Percentiles rank a stretch among this genome's conserved stretches.
Conservation (phyloP, 345 rosid genomes). For the Brassica carinata region DNA sequence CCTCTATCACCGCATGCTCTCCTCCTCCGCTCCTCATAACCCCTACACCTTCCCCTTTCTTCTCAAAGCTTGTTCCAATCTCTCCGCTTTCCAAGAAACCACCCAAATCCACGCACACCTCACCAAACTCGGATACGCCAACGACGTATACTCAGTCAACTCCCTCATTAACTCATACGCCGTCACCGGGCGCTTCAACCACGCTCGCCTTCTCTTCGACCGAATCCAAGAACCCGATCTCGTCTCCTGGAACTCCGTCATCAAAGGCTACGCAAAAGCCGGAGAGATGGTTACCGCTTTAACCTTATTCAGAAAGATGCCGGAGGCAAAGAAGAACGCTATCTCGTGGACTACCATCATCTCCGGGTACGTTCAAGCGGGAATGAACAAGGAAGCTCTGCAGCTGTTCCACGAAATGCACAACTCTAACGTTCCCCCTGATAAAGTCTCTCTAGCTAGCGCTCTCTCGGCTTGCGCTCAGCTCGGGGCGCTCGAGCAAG, state of each 20-base stretch:
- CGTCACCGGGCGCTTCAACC: slow-evolving; percentile 37
- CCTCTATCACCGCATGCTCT: slow-evolving; percentile 58
- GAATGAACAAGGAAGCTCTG: slow-evolving; percentile 67
- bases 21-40: slow-evolving; percentile 50
- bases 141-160: slow-evolving; percentile 52
- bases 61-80: slow-evolving; percentile 66
- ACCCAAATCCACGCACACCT: slow-evolving; percentile 61
- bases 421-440: slow-evolving; percentile 57
- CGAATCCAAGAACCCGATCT: slow-evolving; percentile 44
- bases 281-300: slow-evolving; percentile 49
- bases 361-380: slow-evolving; percentile 60
- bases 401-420: slow-evolving; percentile 66
- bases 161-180: slow-evolving; percentile 64
- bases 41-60: slow-evolving; percentile 67
- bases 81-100: slow-evolving; percentile 49
- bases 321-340: slow-evolving; percentile 47
- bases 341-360: slow-evolving; percentile 73
- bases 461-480: slow-evolving; percentile 70
- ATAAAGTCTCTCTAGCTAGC: slow-evolving; percentile 52
- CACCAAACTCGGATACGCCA: slow-evolving; percentile 53
- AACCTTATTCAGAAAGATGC: slow-evolving; percentile 50
- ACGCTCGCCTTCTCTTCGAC: slow-evolving; percentile 53
- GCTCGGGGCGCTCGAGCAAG: slow-evolving; percentile 77
- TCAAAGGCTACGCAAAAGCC: slow-evolving; percentile 54
- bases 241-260: slow-evolving; percentile 78